Conservation (phyloP, 768 basidiomycete genomes). For the Rhodosporidiobolus odoratus region DNA sequence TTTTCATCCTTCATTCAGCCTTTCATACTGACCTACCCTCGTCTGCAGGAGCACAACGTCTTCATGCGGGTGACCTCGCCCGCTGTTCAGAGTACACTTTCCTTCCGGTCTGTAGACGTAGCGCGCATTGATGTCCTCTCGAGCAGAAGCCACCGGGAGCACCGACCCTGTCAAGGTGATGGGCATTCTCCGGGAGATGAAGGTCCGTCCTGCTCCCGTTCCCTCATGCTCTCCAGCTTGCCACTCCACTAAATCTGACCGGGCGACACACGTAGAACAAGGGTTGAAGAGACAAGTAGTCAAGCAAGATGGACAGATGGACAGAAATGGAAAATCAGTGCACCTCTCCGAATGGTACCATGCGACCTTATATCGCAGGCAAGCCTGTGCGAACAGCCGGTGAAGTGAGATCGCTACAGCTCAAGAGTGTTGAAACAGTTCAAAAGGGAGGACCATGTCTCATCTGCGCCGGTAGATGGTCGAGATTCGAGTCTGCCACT, state of each 20-base stretch:
- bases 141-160: slow-evolving; percentile 50
- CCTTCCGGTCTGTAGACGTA: neutral
- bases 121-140: neutral
- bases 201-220: slow-evolving; percentile 48
- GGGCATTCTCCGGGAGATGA: slow-evolving; percentile 68
- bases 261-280: slow-evolving; percentile 10
- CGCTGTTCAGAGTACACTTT: slow-evolving; percentile 59
- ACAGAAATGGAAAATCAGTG: neutral
- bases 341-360: neutral
- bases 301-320: neutral
- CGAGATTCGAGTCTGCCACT: too few relatives aligned
- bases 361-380: neutral
- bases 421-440: too few relatives aligned
- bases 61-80: slow-evolving; percentile 75
- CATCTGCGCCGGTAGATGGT: too few relatives aligned
- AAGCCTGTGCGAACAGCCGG: too few relatives aligned
- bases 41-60: slow-evolving; percentile 66
- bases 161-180: slow-evolving; percentile 61
- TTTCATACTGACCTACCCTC: too few relatives aligned
- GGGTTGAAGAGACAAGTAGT: slow-evolving; percentile 8
- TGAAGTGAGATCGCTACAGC: too few relatives aligned
- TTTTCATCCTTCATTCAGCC: neutral
- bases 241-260: neutral
- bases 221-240: neutral
- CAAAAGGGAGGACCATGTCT: too few relatives aligned